Percentiles rank a stretch among this genome's conserved stretches.
Evolutionary conservation across 1,284 basidiomycete genomes (phyloP).

Genomic region (Trametes hirsuta): DNA sequence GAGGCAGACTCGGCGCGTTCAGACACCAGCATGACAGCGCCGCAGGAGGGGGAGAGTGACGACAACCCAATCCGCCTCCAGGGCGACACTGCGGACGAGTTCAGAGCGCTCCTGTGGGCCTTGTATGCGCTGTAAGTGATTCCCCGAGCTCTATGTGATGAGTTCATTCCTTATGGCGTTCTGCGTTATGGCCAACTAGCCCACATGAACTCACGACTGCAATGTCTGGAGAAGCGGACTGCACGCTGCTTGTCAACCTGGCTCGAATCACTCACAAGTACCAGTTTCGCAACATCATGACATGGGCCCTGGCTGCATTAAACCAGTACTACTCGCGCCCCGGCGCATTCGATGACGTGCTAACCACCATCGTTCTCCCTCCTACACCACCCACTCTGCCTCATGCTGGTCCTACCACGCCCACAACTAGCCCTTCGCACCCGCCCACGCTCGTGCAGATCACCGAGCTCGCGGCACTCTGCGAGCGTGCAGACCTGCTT

Average conservation of each 20-base stretch:
- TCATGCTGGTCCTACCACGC: constrained; percentile 14
- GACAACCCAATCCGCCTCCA: constrained; percentile 41
- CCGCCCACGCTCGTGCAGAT: constrained; percentile 42
- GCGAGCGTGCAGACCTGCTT: constrained; percentile 47
- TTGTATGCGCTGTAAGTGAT: constrained; percentile 39
- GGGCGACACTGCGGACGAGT: constrained; percentile 41
- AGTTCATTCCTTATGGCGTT: background rate
- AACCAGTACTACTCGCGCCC: constrained; percentile 42
- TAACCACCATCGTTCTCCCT: constrained; percentile 9
- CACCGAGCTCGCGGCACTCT: constrained; percentile 49
- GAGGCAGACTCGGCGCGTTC: constrained; percentile 38
- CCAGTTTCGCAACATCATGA: constrained; percentile 53
- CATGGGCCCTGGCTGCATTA: constrained; percentile 51
- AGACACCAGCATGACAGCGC: constrained; percentile 34
- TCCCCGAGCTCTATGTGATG: background rate
- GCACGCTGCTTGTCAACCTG: constrained; percentile 47
- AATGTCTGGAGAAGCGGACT: constrained; percentile 44
- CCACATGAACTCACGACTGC: constrained; percentile 52
- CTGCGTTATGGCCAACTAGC: constrained; percentile 27
- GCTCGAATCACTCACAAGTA: constrained; percentile 60
- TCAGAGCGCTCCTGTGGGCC: constrained; percentile 40
- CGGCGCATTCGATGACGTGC: constrained; percentile 33
- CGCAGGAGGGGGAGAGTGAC: constrained; percentile 39
- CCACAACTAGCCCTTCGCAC: constrained; percentile 9
- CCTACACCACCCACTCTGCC: constrained; percentile 24